Evolutionary conservation across 2,329 filamentous ascomycete genomes (phyloP).

Genomic region (Endoconidiophora polonica): DNA sequence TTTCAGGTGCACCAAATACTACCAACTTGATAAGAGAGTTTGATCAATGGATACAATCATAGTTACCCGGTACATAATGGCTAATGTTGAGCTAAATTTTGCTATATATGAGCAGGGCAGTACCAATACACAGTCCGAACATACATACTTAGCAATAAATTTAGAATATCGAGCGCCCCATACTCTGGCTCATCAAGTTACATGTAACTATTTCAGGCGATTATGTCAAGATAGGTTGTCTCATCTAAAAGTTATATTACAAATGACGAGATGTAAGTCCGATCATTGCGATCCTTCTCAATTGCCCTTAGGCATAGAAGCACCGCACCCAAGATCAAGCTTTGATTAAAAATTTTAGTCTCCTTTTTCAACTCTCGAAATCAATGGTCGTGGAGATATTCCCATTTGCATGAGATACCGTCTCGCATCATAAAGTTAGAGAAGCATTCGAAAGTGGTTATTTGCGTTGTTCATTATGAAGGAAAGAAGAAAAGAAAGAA

Average conservation of each 20-base stretch:
- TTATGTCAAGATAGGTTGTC: too few species aligned
- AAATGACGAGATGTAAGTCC: slow-evolving; percentile 30
- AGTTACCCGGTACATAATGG: too few species aligned
- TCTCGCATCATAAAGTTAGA: slow-evolving; percentile 27
- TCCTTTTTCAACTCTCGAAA: slow-evolving; percentile 32
- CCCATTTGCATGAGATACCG: slow-evolving; percentile 20
- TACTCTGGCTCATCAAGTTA: too few species aligned
- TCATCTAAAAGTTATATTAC: not conserved
- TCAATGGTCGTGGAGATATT: slow-evolving; percentile 32
- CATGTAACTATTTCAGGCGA: too few species aligned
- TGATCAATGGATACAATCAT: too few species aligned
- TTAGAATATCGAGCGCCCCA: too few species aligned
- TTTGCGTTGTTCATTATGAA: slow-evolving; percentile 32
- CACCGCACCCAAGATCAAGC: slow-evolving; percentile 45
- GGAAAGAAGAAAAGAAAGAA: slow-evolving; percentile 18
- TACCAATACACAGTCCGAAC: too few species aligned
- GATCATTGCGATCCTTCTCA: slow-evolving; percentile 45
- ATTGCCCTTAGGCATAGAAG: slow-evolving; percentile 26
- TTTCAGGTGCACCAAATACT: too few species aligned
- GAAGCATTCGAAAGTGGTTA: slow-evolving; percentile 25
- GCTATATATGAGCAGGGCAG: too few species aligned
- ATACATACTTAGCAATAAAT: too few species aligned
- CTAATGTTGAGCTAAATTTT: too few species aligned
- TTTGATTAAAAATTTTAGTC: slow-evolving; percentile 25
- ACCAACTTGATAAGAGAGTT: too few species aligned